Percentiles rank a stretch among this genome's conserved stretches.
phyloP scores from a whole-genome alignment of 78 protist species.

The Trichosphaerium sp. region DNA sequence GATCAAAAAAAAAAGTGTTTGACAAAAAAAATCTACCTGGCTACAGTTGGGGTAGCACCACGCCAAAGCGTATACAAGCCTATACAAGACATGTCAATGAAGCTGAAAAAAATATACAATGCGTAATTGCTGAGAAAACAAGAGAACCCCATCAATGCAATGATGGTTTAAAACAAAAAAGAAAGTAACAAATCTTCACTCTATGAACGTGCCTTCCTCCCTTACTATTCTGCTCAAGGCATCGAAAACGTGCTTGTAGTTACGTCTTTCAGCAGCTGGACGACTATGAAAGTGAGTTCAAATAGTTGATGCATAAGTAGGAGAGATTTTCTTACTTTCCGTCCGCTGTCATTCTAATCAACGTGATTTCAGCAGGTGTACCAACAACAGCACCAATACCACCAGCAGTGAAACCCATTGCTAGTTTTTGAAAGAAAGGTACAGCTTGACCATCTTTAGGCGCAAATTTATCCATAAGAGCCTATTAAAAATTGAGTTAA shows the following conservation, averaged over 20 bases:
- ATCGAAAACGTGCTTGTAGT: conserved; percentile 54
- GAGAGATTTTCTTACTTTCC: neutral
- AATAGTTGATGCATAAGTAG: neutral
- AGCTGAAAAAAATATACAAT: neutral
- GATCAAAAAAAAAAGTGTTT: too few species aligned
- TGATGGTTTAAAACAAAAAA: too few species aligned
- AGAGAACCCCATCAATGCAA: too few species aligned
- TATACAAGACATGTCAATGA: neutral
- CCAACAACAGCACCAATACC: conserved; percentile 11
- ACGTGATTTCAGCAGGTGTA: conserved; percentile 37
- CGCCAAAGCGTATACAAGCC: conserved; percentile 11
- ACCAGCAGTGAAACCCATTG: conserved; percentile 9
- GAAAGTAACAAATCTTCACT: too few species aligned
- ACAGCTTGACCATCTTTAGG: neutral
- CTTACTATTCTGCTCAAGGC: conserved; percentile 49
- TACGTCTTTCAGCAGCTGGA: conserved; percentile 53
- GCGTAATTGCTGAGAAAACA: neutral
- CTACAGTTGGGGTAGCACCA: conserved; percentile 39
- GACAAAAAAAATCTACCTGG: too few species aligned
- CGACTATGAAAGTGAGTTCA: neutral
- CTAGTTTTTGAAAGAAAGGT: neutral
- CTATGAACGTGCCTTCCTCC: conserved; percentile 37
- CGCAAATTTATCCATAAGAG: neutral
- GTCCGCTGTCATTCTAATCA: conserved; percentile 50
- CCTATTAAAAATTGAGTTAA: too few species aligned